Percentiles rank a stretch among this genome's conserved stretches.
These are phyloP conservation scores for Alternaria gansuensis DNA, from an alignment of 2,329 filamentous ascomycete species.

Conservation along the genomic window DNA sequence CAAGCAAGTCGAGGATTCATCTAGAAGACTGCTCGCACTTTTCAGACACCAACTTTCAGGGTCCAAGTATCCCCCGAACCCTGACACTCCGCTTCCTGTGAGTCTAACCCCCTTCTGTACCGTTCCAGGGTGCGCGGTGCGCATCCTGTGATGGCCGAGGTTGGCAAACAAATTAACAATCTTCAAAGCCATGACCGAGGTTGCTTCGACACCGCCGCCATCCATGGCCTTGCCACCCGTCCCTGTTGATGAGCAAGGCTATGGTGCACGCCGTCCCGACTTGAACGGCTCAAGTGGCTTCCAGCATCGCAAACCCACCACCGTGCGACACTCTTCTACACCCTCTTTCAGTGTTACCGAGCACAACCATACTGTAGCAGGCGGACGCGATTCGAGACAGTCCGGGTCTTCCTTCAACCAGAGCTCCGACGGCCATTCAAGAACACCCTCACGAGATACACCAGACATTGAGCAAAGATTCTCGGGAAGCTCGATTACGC, in stretches of 20 bases:
- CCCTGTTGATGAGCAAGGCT: slow-evolving; percentile 31
- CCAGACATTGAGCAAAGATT: slow-evolving; percentile 39
- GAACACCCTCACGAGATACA: slow-evolving; percentile 49
- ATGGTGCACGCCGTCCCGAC: slow-evolving; percentile 21
- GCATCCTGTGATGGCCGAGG: slow-evolving; percentile 24
- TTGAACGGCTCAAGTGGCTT: slow-evolving; percentile 35
- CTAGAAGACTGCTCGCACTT: background rate
- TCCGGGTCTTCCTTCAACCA: slow-evolving; percentile 46
- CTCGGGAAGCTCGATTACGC: slow-evolving; percentile 36
- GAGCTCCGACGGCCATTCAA: slow-evolving; percentile 49
- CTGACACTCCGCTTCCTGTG: slow-evolving; percentile 25
- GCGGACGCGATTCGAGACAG: slow-evolving; percentile 46
- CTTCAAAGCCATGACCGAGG: slow-evolving; percentile 42
- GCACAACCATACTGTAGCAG: slow-evolving; percentile 41
- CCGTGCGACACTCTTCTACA: slow-evolving; percentile 34
- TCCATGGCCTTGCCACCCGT: slow-evolving; percentile 40
- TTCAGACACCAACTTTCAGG: slow-evolving; percentile 1
- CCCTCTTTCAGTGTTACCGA: slow-evolving; percentile 47
- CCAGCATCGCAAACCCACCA: slow-evolving; percentile 39
- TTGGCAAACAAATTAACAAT: slow-evolving; percentile 18
- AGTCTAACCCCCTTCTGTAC: slow-evolving; percentile 25
- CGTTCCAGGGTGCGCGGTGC: slow-evolving; percentile 33
- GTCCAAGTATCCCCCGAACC: slow-evolving; percentile 18
- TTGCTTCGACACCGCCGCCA: slow-evolving; percentile 34
- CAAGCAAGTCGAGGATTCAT: background rate